Evolutionary conservation across 2,329 filamentous ascomycete species (phyloP).

Genomic region (Cordyceps militaris): DNA sequence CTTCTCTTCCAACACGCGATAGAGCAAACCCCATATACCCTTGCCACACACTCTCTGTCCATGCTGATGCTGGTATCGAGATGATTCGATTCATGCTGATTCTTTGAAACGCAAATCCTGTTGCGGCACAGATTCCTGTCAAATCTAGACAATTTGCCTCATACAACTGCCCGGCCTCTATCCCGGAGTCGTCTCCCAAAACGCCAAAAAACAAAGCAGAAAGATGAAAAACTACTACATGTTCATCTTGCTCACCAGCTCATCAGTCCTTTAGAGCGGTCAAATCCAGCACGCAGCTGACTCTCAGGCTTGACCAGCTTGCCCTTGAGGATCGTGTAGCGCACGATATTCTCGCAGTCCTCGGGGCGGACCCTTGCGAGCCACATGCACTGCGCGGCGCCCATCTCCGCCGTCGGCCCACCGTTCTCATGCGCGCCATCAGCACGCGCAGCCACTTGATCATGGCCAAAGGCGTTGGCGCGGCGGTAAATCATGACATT

Average conservation of each 20-base stretch:
- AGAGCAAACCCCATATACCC: no score
- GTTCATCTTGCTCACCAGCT: constrained; percentile 61
- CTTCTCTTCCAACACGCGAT: no score
- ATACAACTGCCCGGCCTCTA: no score
- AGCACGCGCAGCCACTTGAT: constrained; percentile 28
- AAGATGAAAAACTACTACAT: neutral
- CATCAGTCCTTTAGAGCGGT: constrained; percentile 68
- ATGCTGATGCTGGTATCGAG: no score
- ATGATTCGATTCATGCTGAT: no score
- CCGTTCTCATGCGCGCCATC: neutral
- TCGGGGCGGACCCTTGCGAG: constrained; percentile 76
- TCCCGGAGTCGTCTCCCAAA: no score
- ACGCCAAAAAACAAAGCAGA: neutral
- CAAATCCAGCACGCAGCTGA: constrained; percentile 86
- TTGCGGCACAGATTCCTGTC: no score
- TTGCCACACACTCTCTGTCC: no score
- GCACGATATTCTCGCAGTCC: constrained; percentile 87
- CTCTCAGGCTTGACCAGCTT: constrained; percentile 86
- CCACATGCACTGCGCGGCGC: constrained; percentile 88
- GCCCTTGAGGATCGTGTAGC: constrained; percentile 83
- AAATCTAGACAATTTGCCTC: no score
- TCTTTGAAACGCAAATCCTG: no score
- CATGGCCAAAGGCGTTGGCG: constrained; percentile 49
- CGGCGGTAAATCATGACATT: constrained; percentile 89
- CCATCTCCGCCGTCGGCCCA: constrained; percentile 33